Evolutionary conservation across 768 basidiomycete genomes (phyloP).

Genomic region (Agaricus sinodeliciosus): DNA sequence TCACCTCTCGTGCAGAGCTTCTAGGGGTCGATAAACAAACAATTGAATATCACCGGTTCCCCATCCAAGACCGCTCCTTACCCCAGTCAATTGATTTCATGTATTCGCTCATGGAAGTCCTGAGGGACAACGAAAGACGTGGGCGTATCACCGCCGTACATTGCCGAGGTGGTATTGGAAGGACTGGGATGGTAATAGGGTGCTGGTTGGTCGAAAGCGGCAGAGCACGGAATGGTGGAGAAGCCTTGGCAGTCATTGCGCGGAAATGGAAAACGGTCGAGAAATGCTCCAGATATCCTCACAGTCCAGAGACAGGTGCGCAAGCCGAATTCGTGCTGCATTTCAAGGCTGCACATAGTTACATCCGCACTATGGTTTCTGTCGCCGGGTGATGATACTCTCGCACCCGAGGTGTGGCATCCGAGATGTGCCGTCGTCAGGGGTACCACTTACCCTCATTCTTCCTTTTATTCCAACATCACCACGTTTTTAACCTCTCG

Average conservation of each 20-base stretch:
- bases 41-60: conserved; percentile 74
- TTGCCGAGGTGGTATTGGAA: conserved; percentile 73
- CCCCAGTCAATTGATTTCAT: conserved; percentile 56
- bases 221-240: conserved; percentile 51
- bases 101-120: conserved; percentile 48
- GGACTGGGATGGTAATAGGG: conserved; percentile 57
- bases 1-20: conserved; percentile 44
- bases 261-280: conserved; percentile 70
- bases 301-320: conserved; percentile 74
- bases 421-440: too few species aligned
- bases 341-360: conserved; percentile 27
- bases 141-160: conserved; percentile 68
- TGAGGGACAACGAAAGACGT: conserved; percentile 52
- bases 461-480: neutral
- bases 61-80: conserved; percentile 66
- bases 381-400: neutral
- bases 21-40: conserved; percentile 47
- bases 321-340: conserved; percentile 71
- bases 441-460: neutral
- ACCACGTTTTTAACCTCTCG: neutral
- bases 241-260: conserved; percentile 60
- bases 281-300: conserved; percentile 69
- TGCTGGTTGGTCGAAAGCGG: conserved; percentile 75
- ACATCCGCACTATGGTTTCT: neutral
- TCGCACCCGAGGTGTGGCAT: too few species aligned